phyloP scores from a whole-genome alignment of 148 eudicot species.

The Nepenthes gracilis region DNA sequence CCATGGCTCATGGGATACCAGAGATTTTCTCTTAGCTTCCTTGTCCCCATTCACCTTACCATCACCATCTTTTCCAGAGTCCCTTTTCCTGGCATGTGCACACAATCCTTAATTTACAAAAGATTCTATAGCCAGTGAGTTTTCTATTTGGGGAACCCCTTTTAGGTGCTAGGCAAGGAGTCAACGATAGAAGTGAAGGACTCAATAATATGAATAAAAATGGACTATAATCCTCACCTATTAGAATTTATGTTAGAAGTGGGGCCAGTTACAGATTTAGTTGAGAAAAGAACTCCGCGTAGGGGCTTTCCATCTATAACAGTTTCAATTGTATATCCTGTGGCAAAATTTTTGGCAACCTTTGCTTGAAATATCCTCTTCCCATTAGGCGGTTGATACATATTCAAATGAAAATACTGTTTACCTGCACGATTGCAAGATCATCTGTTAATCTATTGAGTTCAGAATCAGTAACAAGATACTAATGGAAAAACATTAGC shows the following conservation, averaged over 20 bases:
- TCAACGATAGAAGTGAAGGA: not conserved
- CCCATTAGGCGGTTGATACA: slow-evolving; percentile 53
- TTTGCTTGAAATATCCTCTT: slow-evolving; percentile 86
- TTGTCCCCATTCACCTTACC: slow-evolving; percentile 23
- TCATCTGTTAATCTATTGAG: not conserved
- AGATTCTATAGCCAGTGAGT: not conserved
- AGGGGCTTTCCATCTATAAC: slow-evolving; percentile 80
- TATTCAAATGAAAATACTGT: slow-evolving; percentile 47
- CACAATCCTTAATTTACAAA: slow-evolving; percentile 2
- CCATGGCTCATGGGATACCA: not conserved
- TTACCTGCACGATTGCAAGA: slow-evolving; percentile 36
- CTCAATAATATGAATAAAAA: not conserved
- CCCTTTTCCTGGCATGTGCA: slow-evolving; percentile 32
- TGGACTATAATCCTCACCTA: slow-evolving; percentile 23
- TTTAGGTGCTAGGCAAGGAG: not conserved
- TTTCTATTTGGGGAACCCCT: not conserved
- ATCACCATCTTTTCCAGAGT: slow-evolving; percentile 15
- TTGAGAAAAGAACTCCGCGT: slow-evolving; percentile 75
- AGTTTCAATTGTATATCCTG: slow-evolving; percentile 67
- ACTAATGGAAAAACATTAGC: too few relatives aligned
- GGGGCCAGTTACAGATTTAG: slow-evolving; percentile 18
- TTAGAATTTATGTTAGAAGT: slow-evolving; percentile 16
- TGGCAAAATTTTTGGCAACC: slow-evolving; percentile 45
- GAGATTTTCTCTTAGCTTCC: slow-evolving; percentile 4
- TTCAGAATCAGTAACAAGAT: not conserved